Evolutionary conservation across 768 basidiomycete species (phyloP).

Genomic region (Paxillus ammoniavirescens): DNA sequence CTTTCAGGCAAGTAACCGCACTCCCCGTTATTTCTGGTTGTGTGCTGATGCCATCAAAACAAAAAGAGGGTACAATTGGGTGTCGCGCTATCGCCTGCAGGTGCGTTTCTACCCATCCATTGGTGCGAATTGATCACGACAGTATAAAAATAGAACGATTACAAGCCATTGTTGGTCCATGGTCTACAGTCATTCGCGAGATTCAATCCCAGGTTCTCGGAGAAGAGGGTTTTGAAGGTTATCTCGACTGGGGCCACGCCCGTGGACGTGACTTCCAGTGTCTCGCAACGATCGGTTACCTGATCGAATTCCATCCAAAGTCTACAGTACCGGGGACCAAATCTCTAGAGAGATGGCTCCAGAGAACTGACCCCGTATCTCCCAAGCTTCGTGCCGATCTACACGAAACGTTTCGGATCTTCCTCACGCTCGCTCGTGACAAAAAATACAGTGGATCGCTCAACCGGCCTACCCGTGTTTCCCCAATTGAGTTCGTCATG

Average conservation of each 20-base stretch:
- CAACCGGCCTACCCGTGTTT: slow-evolving; percentile 34
- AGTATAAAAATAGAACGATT: slow-evolving; percentile 40
- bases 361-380: slow-evolving; percentile 24
- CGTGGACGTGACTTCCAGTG: slow-evolving; percentile 49
- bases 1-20: slow-evolving; percentile 44
- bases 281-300: slow-evolving; percentile 36
- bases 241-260: slow-evolving; percentile 42
- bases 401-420: slow-evolving; percentile 34
- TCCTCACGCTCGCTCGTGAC: slow-evolving; percentile 33
- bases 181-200: slow-evolving; percentile 41
- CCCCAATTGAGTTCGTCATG: slow-evolving; percentile 47
- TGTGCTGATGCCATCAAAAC: not conserved
- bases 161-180: slow-evolving; percentile 47
- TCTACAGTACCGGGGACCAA: slow-evolving; percentile 23
- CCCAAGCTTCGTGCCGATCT: slow-evolving; percentile 26
- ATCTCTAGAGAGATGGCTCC: slow-evolving; percentile 38
- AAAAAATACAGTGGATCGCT: slow-evolving; percentile 32
- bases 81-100: slow-evolving; percentile 48
- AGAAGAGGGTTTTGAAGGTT: slow-evolving; percentile 35
- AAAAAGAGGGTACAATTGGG: slow-evolving; percentile 51
- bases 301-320: slow-evolving; percentile 32
- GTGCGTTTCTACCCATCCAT: slow-evolving; percentile 24
- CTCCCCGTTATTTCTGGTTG: not conserved
- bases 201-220: slow-evolving; percentile 37
- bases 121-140: not conserved